Evolutionary conservation across 768 basidiomycete genomes (phyloP), one percentile per base, ranked within the genome.

Genomic region (Botryobasidium botryosum): DNA sequence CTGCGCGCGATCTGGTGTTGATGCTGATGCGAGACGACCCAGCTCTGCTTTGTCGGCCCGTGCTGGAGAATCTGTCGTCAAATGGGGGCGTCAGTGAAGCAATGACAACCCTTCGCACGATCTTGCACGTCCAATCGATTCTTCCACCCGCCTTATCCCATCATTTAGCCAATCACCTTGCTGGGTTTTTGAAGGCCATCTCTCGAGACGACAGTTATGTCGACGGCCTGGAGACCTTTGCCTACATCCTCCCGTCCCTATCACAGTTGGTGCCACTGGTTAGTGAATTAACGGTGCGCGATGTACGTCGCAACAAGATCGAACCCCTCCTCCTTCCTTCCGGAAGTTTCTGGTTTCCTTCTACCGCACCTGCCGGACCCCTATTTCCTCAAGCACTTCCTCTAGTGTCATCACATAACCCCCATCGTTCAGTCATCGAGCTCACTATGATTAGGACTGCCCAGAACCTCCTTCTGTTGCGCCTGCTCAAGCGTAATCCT

Each of bases 1-100:
- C 70, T 3, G 74, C 81, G 18, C 69, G 74, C 35, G 65, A 65
- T 23, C 62, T 71, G 4, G 54, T 83, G 33, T 51, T 79, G 13
- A 75, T 80, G 47, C 58, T 78, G 38, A 76, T 84, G 72, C 69
- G 80, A 18, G 78, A 82, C 53, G 82, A 86, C 52, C 76, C 81
- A 4, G 65, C 66, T 13, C 62, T 82, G n/a, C 61, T 84, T 24
- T 64, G 70, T 10, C 70, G 79, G 7, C 71, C 77, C 17, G 59
- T 74, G 12, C 63, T 82, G 37, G 78, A 80, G 50, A 15, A 61
- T 84, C 15, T 64, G 67, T 3, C 72, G 68, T 7, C 67, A 72
- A 18, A 62, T 68, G 27, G 62, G 64, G 35, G 67, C 71, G 37
- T 56, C 74, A 7, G 60, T 1, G 52, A 58, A 4, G 77, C 76